Conservation (phyloP, 352 stramenopile species). For the Phytophthora pinifolia region DNA sequence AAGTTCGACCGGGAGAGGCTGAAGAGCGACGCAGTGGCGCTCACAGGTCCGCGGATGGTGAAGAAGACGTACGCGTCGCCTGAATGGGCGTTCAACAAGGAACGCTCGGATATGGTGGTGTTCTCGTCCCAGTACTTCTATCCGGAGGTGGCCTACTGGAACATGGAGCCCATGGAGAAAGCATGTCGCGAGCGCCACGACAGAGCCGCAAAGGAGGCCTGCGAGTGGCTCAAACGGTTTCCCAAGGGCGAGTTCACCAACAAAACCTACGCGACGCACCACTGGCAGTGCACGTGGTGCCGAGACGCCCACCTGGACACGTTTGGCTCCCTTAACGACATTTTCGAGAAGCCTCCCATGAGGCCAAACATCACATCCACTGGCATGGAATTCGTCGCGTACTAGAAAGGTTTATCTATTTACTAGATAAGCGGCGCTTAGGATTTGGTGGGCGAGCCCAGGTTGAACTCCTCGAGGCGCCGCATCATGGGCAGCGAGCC, state of each 20-base stretch:
- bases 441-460: slow-evolving; percentile 55
- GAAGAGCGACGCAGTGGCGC: slow-evolving; percentile 31
- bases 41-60: slow-evolving; percentile 53
- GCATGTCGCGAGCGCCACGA: slow-evolving; percentile 26
- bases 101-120: slow-evolving; percentile 22
- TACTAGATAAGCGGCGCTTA: slow-evolving; percentile 2
- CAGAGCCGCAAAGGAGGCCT: slow-evolving; percentile 27
- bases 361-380: slow-evolving; percentile 21
- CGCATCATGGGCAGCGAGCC: slow-evolving; percentile 76
- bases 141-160: slow-evolving; percentile 57
- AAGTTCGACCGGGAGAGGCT: slow-evolving; percentile 37
- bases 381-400: slow-evolving; percentile 15
- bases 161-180: slow-evolving; percentile 36
- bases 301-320: slow-evolving; percentile 27
- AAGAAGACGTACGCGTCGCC: slow-evolving; percentile 40
- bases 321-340: slow-evolving; percentile 27
- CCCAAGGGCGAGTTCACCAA: slow-evolving; percentile 48
- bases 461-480: slow-evolving; percentile 86
- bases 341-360: slow-evolving; percentile 25
- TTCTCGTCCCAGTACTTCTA: slow-evolving; percentile 54
- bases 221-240: slow-evolving; percentile 40
- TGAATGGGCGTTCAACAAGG: neutral
- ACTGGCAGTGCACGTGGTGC: slow-evolving; percentile 69
- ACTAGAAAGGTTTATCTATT: no score
- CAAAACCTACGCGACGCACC: slow-evolving; percentile 46